Percentiles rank a stretch among this genome's conserved stretches.
phyloP scores from a whole-genome alignment of 495 filamentous ascomycete species.

The Rhizodiscina lignyota region DNA sequence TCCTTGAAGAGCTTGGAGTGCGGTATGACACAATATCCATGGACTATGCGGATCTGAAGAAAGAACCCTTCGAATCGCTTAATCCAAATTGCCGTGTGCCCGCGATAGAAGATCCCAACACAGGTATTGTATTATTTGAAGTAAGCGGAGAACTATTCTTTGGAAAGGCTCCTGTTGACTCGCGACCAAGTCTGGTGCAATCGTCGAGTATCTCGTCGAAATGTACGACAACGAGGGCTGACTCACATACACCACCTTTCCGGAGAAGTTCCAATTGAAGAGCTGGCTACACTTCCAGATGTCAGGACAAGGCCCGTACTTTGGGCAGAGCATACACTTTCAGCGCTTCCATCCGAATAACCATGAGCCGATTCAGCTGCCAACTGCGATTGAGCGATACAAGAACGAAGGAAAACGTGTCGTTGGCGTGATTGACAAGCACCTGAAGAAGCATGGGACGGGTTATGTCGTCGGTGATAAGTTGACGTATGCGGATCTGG shows the following conservation, averaged over 20 bases:
- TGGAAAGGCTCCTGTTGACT: background rate
- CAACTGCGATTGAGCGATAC: conserved; percentile 30
- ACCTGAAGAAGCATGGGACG: conserved; percentile 14
- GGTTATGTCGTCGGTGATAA: conserved; percentile 36
- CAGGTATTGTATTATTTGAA: conserved; percentile 24
- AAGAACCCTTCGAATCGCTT: conserved; percentile 5
- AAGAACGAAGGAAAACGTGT: conserved; percentile 29
- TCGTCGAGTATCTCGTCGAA: conserved; percentile 19
- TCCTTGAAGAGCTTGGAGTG: conserved; percentile 8
- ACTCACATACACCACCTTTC: conserved; percentile 11
- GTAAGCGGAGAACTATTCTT: conserved; percentile 1
- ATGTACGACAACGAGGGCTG: conserved; percentile 16
- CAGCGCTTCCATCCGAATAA: conserved; percentile 14
- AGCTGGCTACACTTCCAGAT: conserved; percentile 28
- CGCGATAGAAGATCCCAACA: conserved; percentile 28
- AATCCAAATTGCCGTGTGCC: conserved; percentile 10
- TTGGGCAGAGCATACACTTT: conserved; percentile 25
- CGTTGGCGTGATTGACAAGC: conserved; percentile 25
- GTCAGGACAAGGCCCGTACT: conserved; percentile 25
- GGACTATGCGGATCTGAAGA: conserved; percentile 8
- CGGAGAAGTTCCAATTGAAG: conserved; percentile 18
- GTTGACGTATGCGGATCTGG: conserved; percentile 29
- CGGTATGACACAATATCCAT: conserved; percentile 6
- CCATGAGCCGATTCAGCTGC: conserved; percentile 10
- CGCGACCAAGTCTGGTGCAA: conserved; percentile 13